Percentiles rank a stretch among this genome's conserved stretches.
phyloP scores from a whole-genome alignment of 2,329 filamentous ascomycete species.

The Phoma sp. region DNA sequence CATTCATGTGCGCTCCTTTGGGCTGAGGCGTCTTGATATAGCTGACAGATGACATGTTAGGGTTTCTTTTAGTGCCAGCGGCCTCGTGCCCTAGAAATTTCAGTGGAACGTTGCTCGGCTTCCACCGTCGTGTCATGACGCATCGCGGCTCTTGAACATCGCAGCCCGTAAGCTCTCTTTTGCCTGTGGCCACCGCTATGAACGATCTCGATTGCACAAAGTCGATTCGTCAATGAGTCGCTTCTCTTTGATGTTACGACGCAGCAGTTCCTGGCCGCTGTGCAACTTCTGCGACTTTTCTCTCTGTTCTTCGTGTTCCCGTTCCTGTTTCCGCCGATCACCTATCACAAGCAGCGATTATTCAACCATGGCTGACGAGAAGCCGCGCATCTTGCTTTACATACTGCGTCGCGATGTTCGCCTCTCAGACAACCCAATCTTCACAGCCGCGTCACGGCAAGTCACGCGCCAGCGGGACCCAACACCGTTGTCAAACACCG shows the following conservation, averaged over 20 bases:
- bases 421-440: conserved; percentile 74
- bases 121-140: conserved; percentile 33
- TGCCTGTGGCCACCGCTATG: conserved; percentile 29
- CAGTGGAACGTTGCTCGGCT: conserved; percentile 25
- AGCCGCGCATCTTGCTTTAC: conserved; percentile 67
- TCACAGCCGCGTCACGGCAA: conserved; percentile 61
- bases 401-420: conserved; percentile 76
- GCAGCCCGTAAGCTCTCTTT: conserved; percentile 12
- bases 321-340: conserved; percentile 27
- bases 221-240: conserved; percentile 24
- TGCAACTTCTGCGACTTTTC: conserved; percentile 36
- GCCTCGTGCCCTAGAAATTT: conserved; percentile 30
- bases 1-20: conserved; percentile 25
- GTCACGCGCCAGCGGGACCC: conserved; percentile 15
- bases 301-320: conserved; percentile 33
- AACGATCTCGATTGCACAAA: conserved; percentile 18
- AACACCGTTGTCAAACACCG: conserved; percentile 13
- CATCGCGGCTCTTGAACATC: conserved; percentile 20
- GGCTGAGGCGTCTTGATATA: conserved; percentile 28
- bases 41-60: conserved; percentile 36
- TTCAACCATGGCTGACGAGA: conserved; percentile 29
- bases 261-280: conserved; percentile 40
- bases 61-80: conserved; percentile 28
- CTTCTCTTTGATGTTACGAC: conserved; percentile 40
- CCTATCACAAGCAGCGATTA: conserved; percentile 19